phyloP scores from a whole-genome alignment of 2,329 filamentous ascomycete genomes.

The Fusarium goolgardi region DNA sequence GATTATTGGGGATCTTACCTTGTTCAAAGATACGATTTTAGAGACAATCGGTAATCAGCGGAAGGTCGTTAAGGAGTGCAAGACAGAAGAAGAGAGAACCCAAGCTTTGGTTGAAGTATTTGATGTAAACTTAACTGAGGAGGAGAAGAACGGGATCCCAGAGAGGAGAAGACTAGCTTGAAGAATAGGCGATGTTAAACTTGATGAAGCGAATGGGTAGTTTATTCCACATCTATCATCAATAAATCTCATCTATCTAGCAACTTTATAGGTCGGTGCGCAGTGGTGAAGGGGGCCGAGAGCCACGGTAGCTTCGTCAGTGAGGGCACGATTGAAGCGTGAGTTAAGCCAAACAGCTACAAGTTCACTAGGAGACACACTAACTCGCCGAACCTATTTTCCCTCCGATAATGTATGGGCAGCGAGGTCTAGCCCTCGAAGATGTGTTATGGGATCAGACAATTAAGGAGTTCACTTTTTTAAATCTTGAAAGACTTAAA shows the following conservation, averaged over 20 bases:
- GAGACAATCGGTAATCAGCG: background rate
- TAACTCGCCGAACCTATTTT: background rate
- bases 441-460: background rate
- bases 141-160: background rate
- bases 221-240: too few relatives aligned
- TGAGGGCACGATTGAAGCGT: background rate
- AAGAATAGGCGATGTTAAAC: background rate
- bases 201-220: too few relatives aligned
- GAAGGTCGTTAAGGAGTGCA: background rate
- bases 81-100: background rate
- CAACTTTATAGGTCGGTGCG: too few relatives aligned
- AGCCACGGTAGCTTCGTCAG: background rate
- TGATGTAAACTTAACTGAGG: background rate
- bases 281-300: background rate
- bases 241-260: too few relatives aligned
- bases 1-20: background rate
- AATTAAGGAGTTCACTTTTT: background rate
- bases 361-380: rapidly evolving
- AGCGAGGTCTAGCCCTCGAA: background rate
- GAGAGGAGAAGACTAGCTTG: background rate
- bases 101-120: background rate
- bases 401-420: background rate
- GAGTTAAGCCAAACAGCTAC: rapidly evolving
- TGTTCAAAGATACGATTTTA: background rate
- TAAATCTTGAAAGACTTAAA: background rate